Evolutionary conservation across 257 asterid species (phyloP), one percentile per base, ranked within the genome.

Genomic region (Plantago elongata): DNA sequence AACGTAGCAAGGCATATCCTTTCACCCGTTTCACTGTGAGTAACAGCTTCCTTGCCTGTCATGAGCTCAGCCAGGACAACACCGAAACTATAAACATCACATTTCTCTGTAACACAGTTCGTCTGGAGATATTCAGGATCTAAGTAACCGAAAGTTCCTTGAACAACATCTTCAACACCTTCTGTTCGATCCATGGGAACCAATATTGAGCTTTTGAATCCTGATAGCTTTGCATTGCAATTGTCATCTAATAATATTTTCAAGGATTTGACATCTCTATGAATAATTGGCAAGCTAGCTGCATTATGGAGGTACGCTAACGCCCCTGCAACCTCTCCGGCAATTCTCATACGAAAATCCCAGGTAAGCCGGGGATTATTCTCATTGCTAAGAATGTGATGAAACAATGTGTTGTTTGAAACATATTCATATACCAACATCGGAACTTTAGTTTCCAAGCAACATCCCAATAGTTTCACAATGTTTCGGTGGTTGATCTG

Each of bases 1-100:
- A 50, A 29, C 30, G 55, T 15, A 7, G 55, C 55, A 7, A 50
- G 30, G 55, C 10, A 14, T 27, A 11, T 50, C 18, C 5, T 13
- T 14, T 50, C 55, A 14, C 10, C 30, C 8, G 10, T 50, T 15
- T 50, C 55, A 14, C 12, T 13, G 13, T 1, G 18, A 13, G 55
- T 14, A 15, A 50, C 4, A 15, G 30, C 12, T 12, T 50, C 1
- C 30, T 11, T 50, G 55, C 55, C 55, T 13, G 55, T 50, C 55
- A 50, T 50, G 55, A 50, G 55, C 55, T 50, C 55, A 13, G 55
- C 55, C 30, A 50, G 18, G 55, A 50, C 55, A 16, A 50, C 55
- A 18, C 55, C 55, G 18, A 50, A 50, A 50, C 55, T 50, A 29
- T 50, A 50, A 14, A 50, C 55, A 50, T 50, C 55, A 50, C 55